A percentile compares a stretch with the other conserved stretches of the same genome.
Evolutionary conservation across 352 stramenopile genomes (phyloP).

Genomic region (Globisporangium okanoganense): DNA sequence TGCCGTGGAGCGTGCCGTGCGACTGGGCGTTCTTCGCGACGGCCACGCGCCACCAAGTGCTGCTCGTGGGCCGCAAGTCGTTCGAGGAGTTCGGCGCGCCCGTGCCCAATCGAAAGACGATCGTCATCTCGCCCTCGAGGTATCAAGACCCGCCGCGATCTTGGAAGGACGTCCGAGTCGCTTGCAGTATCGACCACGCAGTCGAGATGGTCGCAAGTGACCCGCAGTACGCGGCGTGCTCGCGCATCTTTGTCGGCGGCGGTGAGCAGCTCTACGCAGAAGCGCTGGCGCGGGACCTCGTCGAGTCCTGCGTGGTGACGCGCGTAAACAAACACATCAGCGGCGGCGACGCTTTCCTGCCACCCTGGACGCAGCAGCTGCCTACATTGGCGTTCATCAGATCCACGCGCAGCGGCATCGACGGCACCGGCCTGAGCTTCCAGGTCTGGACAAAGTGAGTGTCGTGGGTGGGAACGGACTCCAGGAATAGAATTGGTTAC

Average conservation of each 20-base stretch:
- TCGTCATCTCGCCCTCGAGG: slow-evolving; percentile 40
- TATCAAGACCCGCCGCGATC: slow-evolving; percentile 7
- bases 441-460: slow-evolving; percentile 15
- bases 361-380: slow-evolving; percentile 41
- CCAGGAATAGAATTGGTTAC: neutral
- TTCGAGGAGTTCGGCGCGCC: slow-evolving; percentile 48
- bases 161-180: slow-evolving; percentile 26
- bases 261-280: slow-evolving; percentile 59
- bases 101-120: slow-evolving; percentile 50
- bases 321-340: slow-evolving; percentile 43
- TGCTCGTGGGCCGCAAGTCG: slow-evolving; percentile 59
- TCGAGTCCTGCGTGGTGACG: slow-evolving; percentile 59
- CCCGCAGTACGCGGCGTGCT: slow-evolving; percentile 31
- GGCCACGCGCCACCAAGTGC: slow-evolving; percentile 42
- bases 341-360: slow-evolving; percentile 57
- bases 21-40: slow-evolving; percentile 77
- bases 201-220: slow-evolving; percentile 29
- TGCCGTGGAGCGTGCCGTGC: slow-evolving; percentile 58
- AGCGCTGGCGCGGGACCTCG: slow-evolving; percentile 35
- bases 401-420: neutral
- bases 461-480: no score
- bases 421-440: slow-evolving; percentile 9
- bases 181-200: slow-evolving; percentile 36
- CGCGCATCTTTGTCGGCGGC: slow-evolving; percentile 57
- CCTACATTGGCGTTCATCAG: slow-evolving; percentile 30